Evolutionary conservation across 1,284 basidiomycete genomes (phyloP).

Genomic region (Athelia sp.): DNA sequence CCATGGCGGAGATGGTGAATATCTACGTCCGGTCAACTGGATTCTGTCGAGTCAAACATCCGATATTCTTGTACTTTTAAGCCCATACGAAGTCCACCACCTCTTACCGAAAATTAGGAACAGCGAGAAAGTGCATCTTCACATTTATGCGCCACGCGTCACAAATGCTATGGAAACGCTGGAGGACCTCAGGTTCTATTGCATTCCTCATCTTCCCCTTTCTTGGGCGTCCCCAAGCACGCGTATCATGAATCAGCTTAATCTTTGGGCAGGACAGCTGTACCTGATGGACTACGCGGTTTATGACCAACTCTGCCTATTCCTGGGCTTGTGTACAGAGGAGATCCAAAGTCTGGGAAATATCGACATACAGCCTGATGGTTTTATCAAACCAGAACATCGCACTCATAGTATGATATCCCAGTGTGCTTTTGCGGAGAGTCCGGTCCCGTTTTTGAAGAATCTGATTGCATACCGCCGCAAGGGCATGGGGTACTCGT

Average conservation of each 20-base stretch:
- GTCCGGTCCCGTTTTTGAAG: slow-evolving; percentile 3
- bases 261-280: slow-evolving; percentile 22
- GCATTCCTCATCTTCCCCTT: slow-evolving; percentile 11
- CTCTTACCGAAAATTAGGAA: slow-evolving; percentile 21
- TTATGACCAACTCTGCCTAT: slow-evolving; percentile 15
- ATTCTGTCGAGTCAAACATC: slow-evolving; percentile 29
- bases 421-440: slow-evolving; percentile 1
- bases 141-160: slow-evolving; percentile 21
- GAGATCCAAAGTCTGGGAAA: slow-evolving; percentile 3
- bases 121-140: slow-evolving; percentile 13
- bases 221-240: not conserved
- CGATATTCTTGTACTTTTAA: slow-evolving; percentile 16
- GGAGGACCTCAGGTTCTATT: slow-evolving; percentile 18
- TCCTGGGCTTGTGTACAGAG: slow-evolving; percentile 15
- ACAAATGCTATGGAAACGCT: slow-evolving; percentile 16
- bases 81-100: slow-evolving; percentile 23
- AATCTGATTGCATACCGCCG: slow-evolving; percentile 3
- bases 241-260: slow-evolving; percentile 5
- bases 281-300: slow-evolving; percentile 16
- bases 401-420: not conserved
- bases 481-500: not conserved
- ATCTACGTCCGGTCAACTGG: slow-evolving; percentile 43
- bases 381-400: slow-evolving; percentile 8
- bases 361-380: slow-evolving; percentile 5
- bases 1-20: slow-evolving; percentile 20